Evolutionary conservation across 169 alveolate species (phyloP).

Genomic region (Cryptosporidium ryanae): DNA sequence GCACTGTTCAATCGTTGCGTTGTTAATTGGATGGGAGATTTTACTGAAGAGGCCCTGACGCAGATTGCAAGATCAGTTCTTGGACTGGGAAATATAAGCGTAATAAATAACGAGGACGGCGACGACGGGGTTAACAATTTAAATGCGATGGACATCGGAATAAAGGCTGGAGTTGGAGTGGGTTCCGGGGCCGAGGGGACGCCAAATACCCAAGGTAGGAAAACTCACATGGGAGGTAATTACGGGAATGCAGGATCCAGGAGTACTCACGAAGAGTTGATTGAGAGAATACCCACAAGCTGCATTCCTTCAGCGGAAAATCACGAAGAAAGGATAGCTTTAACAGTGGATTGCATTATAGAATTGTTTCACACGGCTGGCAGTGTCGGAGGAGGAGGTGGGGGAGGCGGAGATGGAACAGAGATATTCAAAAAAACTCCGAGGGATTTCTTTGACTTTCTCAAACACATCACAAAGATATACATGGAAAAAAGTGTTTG

Average conservation of each 20-base stretch:
- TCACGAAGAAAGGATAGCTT: constrained; percentile 31
- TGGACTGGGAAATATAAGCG: neutral
- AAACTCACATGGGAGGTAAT: too few species aligned
- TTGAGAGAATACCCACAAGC: constrained; percentile 60
- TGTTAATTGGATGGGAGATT: constrained; percentile 99
- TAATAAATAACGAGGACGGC: neutral
- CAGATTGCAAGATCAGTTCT: constrained; percentile 94
- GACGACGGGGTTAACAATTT: neutral
- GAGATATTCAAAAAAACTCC: constrained; percentile 92
- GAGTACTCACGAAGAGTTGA: neutral
- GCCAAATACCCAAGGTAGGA: too few species aligned
- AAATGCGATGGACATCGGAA: neutral
- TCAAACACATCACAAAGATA: constrained; percentile 92
- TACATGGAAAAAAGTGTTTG: constrained; percentile 91
- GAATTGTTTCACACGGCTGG: neutral
- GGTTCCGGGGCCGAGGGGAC: neutral
- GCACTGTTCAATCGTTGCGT: constrained; percentile 98
- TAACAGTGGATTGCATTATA: constrained; percentile 16
- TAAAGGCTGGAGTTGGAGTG: constrained; percentile 4
- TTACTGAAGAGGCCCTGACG: constrained; percentile 94
- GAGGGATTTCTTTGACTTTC: constrained; percentile 96
- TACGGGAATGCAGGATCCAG: too few species aligned
- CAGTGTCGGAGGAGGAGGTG: neutral
- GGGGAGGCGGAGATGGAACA: neutral
- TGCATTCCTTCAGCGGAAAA: constrained; percentile 49